Percentiles rank a stretch among this genome's conserved stretches.
phyloP scores from a whole-genome alignment of 129 eudicot species.

The Lonicera japonica region DNA sequence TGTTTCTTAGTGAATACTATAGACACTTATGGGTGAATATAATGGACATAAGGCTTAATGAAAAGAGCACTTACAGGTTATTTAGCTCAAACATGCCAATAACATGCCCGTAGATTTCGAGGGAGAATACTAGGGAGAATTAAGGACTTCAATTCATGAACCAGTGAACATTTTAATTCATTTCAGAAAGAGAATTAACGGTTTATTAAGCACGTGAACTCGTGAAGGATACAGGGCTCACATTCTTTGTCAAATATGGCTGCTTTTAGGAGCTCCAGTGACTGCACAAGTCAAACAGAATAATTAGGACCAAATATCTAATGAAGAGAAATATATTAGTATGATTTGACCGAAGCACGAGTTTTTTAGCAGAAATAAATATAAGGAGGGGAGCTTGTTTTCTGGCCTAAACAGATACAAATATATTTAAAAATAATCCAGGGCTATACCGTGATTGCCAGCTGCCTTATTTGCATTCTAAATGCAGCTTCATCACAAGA shows the following conservation, averaged over 20 bases:
- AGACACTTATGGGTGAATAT: neutral
- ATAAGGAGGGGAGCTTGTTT: neutral
- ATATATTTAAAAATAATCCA: neutral
- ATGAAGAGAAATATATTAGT: neutral
- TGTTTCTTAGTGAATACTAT: too few species aligned
- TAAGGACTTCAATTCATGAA: constrained; percentile 38
- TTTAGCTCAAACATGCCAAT: constrained; percentile 99
- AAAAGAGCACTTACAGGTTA: constrained; percentile 77
- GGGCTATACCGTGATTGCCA: constrained; percentile 69
- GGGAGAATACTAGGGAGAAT: constrained; percentile 75
- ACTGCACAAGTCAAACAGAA: constrained; percentile 40
- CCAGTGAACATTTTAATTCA: neutral
- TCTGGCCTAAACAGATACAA: neutral
- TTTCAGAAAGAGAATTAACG: constrained; percentile 3
- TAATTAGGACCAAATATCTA: constrained; percentile 7
- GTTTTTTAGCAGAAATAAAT: neutral
- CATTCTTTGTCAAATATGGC: constrained; percentile 84
- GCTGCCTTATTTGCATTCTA: constrained; percentile 70
- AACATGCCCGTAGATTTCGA: constrained; percentile 82
- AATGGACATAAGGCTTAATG: neutral
- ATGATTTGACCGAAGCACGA: too few species aligned
- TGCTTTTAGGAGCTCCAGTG: constrained; percentile 77
- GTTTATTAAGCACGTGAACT: constrained; percentile 11
- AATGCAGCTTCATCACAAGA: constrained; percentile 58
- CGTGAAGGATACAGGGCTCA: constrained; percentile 77